Base-by-base conservation (phyloP, 495 filamentous ascomycete species). In the Podospora comata region DNA sequence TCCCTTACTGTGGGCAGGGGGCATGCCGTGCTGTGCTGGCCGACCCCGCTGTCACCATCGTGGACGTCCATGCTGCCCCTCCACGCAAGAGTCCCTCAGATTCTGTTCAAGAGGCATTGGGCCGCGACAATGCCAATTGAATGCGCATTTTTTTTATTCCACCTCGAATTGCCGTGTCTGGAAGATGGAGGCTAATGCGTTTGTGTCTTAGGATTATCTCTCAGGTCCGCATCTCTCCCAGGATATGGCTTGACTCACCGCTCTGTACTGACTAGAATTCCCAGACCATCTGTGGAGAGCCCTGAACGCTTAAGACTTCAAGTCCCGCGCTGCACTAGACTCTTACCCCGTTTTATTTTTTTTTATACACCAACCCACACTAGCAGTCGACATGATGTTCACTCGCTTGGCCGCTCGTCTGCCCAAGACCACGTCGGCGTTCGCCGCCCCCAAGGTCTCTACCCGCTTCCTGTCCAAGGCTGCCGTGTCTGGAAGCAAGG, bases 231-330 rank as follows among this genome's bases (percentile, higher is more conserved):
- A 70, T 55, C 18, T 9, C 71, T 67, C 60, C 66, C 72, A 64
- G 66, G 62, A 30, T 69, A 67, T 65, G 65, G 59, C 68, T 73
- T 79, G 70, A 79, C 79, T 80, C 80, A 85, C 82, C 79, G 78
- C 82, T 73, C 73, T 59, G 66, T 74, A 77, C 85, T 74, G 74
- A 81, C 74, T 73, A 72, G 70, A 60, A 69, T 59, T 65, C 68
- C 39, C 53, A 93, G 94, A 97, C 87, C 95, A 99, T 85, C 89
- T 99, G 85, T 99, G 95, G 95, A 97, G 97, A 87, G 89, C 95
- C 79, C 79, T 83, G 77, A 79, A 77, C 73, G 74, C 76, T 75
- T 81, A 78, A 79, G 72, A 75, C 57, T 59, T 62, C 67, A 64
- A 44, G 54, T 64, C 64, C 66, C 68, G 67, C 39, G 39, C 39